Evolutionary conservation across 441 rosid species (phyloP).

Genomic region (Melastoma candidum): DNA sequence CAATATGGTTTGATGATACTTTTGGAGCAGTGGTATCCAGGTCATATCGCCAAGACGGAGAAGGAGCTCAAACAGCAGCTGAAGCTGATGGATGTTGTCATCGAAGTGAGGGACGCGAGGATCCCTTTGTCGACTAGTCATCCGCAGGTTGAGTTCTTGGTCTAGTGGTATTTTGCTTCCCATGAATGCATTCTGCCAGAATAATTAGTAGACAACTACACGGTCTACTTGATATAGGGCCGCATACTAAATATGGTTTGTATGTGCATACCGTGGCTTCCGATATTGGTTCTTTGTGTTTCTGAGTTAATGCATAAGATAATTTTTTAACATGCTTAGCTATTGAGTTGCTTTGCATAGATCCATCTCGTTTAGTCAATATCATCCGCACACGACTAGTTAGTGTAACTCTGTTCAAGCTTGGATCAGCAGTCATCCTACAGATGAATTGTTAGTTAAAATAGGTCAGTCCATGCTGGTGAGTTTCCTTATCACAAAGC

Average conservation of each 20-base stretch:
- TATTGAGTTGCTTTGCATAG: too few species aligned
- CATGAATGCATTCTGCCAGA: not conserved
- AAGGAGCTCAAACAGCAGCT: conserved; percentile 86
- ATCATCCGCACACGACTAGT: too few species aligned
- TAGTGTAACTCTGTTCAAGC: too few species aligned
- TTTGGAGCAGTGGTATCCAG: conserved; percentile 88
- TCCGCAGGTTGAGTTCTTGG: conserved; percentile 48
- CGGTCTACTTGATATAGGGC: too few species aligned
- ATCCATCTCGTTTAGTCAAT: too few species aligned
- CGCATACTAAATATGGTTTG: too few species aligned
- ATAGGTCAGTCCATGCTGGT: not conserved
- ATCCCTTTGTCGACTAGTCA: conserved; percentile 82
- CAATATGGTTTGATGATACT: not conserved
- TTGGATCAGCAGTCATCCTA: too few species aligned
- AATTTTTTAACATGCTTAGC: too few species aligned
- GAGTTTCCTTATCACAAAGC: not conserved
- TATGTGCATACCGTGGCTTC: too few species aligned
- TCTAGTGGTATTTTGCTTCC: not conserved
- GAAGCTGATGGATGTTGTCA: conserved; percentile 90
- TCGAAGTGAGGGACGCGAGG: conserved; percentile 90
- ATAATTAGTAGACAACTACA: too few species aligned
- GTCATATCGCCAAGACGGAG: conserved; percentile 86
- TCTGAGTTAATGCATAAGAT: too few species aligned
- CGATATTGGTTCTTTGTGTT: too few species aligned
- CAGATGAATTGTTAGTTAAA: not conserved